Conservation (phyloP, 2,329 filamentous ascomycete species). For the Botrytis elliptica region DNA sequence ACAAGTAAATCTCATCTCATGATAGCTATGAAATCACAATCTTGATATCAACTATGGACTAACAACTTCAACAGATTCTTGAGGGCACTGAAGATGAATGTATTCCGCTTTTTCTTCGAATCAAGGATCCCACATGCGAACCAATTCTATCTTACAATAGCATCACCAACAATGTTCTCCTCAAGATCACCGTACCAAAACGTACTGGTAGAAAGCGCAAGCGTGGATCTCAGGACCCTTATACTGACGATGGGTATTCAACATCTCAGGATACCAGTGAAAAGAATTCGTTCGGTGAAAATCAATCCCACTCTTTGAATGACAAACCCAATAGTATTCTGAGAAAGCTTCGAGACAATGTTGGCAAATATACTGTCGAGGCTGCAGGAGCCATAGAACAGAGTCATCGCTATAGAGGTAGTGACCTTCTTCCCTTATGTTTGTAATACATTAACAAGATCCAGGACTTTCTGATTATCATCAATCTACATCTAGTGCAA, state of each 20-base stretch:
- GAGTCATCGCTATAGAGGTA: conserved; percentile 82
- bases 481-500: conserved; percentile 66
- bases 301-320: conserved; percentile 46
- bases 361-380: conserved; percentile 63
- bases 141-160: conserved; percentile 75
- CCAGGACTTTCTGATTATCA: conserved; percentile 82
- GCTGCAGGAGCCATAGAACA: conserved; percentile 71
- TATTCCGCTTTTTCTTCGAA: conserved; percentile 72
- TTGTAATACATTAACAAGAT: conserved; percentile 12
- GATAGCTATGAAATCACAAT: conserved; percentile 6
- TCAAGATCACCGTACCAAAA: conserved; percentile 84
- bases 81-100: conserved; percentile 47
- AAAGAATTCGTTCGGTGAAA: conserved; percentile 32
- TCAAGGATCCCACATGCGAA: conserved; percentile 74
- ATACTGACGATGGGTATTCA: conserved; percentile 41
- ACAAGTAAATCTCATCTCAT: conserved; percentile 23
- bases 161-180: conserved; percentile 75
- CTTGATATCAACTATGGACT: neutral
- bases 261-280: neutral
- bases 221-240: conserved; percentile 69
- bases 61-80: conserved; percentile 43
- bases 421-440: neutral
- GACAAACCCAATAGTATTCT: conserved; percentile 57
- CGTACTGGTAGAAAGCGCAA: conserved; percentile 84
- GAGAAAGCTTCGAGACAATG: conserved; percentile 69